These are phyloP conservation scores for Ceratocystis colombiana DNA, from an alignment of 2,329 filamentous ascomycete genomes.

Conservation along the genomic window DNA sequence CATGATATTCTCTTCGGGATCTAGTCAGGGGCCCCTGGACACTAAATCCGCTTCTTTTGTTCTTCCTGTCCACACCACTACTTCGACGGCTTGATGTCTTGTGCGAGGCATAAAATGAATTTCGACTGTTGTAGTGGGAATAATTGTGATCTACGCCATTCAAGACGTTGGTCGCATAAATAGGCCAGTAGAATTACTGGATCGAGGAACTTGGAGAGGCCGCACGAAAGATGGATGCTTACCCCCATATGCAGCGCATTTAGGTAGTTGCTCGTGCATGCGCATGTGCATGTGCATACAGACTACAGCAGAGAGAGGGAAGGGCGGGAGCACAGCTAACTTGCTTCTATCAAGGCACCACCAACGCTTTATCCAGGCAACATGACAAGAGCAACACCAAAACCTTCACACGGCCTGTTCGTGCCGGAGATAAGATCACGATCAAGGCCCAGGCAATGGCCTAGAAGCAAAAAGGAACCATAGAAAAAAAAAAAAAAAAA, in stretches of 20 bases:
- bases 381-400: no score
- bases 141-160: slow-evolving; percentile 1
- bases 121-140: neutral
- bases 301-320: neutral
- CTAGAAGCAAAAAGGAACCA: neutral
- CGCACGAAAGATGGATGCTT: no score
- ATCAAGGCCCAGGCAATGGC: no score
- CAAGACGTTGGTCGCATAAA: neutral
- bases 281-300: no score
- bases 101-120: neutral
- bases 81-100: neutral
- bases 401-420: no score
- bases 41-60: neutral
- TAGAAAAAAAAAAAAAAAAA: neutral
- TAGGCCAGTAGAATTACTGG: no score
- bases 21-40: neutral
- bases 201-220: neutral
- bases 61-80: neutral
- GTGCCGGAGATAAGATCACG: no score
- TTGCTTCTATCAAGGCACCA: neutral
- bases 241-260: no score
- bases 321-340: neutral
- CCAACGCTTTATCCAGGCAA: neutral
- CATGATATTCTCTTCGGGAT: neutral
- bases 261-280: no score